Evolutionary conservation across 352 stramenopile species (phyloP).

Genomic region (Globisporangium acanthophoron): DNA sequence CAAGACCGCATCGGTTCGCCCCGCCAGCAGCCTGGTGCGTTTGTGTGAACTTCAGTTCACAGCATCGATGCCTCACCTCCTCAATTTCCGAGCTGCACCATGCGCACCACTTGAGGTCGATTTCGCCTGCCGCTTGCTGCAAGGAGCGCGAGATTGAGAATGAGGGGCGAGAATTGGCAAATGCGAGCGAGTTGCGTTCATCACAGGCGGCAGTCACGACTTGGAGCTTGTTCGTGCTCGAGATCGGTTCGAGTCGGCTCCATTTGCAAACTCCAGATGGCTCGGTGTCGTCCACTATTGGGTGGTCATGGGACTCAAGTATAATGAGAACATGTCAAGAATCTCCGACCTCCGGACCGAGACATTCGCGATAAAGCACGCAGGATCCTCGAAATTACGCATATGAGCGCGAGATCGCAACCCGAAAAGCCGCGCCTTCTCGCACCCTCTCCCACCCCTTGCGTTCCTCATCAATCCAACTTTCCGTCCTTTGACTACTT

Average conservation of each 20-base stretch:
- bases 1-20: no score
- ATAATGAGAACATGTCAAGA: not conserved
- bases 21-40: no score
- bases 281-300: not conserved
- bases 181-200: no score
- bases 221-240: no score
- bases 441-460: not conserved
- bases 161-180: not conserved
- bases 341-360: not conserved
- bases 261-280: not conserved
- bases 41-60: no score
- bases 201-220: no score
- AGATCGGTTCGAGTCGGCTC: no score
- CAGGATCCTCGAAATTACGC: not conserved
- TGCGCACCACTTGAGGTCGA: not conserved
- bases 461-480: not conserved
- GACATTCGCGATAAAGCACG: not conserved
- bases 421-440: not conserved
- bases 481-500: not conserved
- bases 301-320: not conserved
- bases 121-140: not conserved
- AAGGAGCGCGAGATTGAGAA: not conserved
- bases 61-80: no score
- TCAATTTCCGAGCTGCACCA: no score
- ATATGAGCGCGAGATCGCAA: not conserved